Base-by-base conservation (phyloP, 108 stramenopile genomes). In the Cyclotella atomus region DNA sequence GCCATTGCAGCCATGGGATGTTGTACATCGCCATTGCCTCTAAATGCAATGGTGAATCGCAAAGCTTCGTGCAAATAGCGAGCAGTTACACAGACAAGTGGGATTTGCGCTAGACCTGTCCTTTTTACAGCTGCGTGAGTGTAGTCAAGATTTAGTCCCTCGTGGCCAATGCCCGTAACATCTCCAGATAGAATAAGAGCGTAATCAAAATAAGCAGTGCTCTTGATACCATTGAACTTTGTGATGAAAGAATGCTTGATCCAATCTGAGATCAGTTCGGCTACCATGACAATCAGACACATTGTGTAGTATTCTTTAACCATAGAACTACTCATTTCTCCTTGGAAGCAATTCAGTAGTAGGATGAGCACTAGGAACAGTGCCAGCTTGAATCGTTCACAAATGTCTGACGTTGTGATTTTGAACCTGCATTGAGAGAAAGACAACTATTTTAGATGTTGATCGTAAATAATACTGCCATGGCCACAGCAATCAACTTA, bases 191-290 rank as follows among this genome's bases (percentile, higher is more conserved):
- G 83, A 32, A 96, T 64, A 17, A 91, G 85, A 23, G 81, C 87
- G 69, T 93, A 96, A 67, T 97, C 94, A 34, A 78, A 71, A 74
- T 97, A 99, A 7, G 91, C 84, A 12, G 62, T 54, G 65, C 91
- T 87, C 43, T 91, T 82, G 59, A 99, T 87, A 53, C 84, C 77
- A 81, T 99, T 98, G 85, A 98, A 98, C 71, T 99, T 98, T 72
- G 95, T 95, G 52, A 98, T 97, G 85, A 98, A 98, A 8, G 89
- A 79, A 72, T 96, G 96, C 81, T 99, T 99, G 65, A 98, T 87
- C 94, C 96, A 97, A 75, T 99, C 99, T 29, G 90, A 83, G 20
- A 98, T 65, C 29, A 95, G 73, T 76, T 99, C 99, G 0, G 91
- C 85, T 1, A 77, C 77, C 62, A 95, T 84, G 24, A 99, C 95